phyloP scores from a whole-genome alignment of 345 rosid genomes.

The Cardamine occulta region DNA sequence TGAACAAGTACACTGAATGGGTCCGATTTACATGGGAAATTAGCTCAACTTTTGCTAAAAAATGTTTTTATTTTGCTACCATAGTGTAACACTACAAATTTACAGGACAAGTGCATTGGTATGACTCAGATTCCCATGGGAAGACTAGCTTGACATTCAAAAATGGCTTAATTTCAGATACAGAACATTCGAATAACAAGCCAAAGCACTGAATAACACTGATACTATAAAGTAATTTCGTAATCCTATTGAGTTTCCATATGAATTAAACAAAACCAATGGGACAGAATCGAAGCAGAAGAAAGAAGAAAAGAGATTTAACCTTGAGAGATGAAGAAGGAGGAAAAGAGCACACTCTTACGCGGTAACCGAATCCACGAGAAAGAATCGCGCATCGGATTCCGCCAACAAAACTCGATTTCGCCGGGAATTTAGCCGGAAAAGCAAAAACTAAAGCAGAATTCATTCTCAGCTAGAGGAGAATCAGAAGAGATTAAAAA shows the following conservation, averaged over 20 bases:
- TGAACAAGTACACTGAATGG: slow-evolving; percentile 1
- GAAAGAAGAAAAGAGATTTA: background rate
- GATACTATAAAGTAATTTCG: background rate
- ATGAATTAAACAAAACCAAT: background rate
- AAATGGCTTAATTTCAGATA: background rate
- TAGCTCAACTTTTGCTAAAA: background rate
- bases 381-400: slow-evolving; percentile 16
- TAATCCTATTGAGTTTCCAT: slow-evolving; percentile 1
- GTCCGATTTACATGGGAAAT: background rate
- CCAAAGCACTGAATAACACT: background rate
- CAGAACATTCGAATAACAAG: background rate
- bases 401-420: slow-evolving; percentile 7
- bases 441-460: slow-evolving; percentile 22
- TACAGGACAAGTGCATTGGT: background rate
- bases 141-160: background rate
- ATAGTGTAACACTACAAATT: background rate
- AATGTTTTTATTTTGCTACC: background rate
- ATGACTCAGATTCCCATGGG: background rate
- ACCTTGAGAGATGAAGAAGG: slow-evolving; percentile 41
- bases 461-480: background rate
- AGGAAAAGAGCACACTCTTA: slow-evolving; percentile 32
- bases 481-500: background rate
- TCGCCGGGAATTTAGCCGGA: slow-evolving; percentile 22
- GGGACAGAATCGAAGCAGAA: background rate
- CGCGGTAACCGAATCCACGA: slow-evolving; percentile 8